Base-by-base conservation (phyloP, 768 basidiomycete species). In the Solioccasus polychromus region DNA sequence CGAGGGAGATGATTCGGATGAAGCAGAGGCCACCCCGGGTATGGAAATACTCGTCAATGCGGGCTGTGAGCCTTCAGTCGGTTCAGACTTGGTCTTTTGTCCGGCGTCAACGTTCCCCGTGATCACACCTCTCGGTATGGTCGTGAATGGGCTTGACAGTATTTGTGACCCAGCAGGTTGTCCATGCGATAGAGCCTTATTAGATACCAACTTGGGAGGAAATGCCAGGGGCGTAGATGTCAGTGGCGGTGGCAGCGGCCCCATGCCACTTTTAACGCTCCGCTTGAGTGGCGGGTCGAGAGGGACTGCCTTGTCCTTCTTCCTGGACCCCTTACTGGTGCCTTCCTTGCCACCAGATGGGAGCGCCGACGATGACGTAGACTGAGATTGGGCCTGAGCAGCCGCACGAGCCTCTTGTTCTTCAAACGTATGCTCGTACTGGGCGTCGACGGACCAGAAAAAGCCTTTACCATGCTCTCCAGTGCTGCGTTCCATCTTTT, bases 401-500 rank as follows among this genome's bases (percentile, higher is more conserved):
- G 55, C 68, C 47, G 56, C 58, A 42, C 79, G 80, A 18, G 70
- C 71, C 49, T 87, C 84, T 56, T 85, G 85, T 50, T 86, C 85
- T 60, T 84, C 81, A 35, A 90, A 77, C 28, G 72, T 72, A 46
- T 81, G 82, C 42, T 82, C 78, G 60, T 75, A 75, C 44, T 80
- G 77, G 35, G 85, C 83, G 58, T 95, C 93, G 25, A 96, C 74
- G 17, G 87, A 85, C 94, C 94, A 97, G 52, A 92, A 91, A 53
- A 85, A 92, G 2, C 93, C 94, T 64, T 95, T 96, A 8, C 90
- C 88, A 49, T 86, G 78, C 71, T 88, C 90, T 47, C 91, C 88
- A 6, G 83, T 80, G 50, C 83, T 85, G 24, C 90, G 77, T 48
- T 93, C 89, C 64, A 90, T 76, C 67, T 97, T 97, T 63, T 88